Evolutionary conservation across 2,329 filamentous ascomycete genomes (phyloP).

Genomic region (Aspergillus ustus): DNA sequence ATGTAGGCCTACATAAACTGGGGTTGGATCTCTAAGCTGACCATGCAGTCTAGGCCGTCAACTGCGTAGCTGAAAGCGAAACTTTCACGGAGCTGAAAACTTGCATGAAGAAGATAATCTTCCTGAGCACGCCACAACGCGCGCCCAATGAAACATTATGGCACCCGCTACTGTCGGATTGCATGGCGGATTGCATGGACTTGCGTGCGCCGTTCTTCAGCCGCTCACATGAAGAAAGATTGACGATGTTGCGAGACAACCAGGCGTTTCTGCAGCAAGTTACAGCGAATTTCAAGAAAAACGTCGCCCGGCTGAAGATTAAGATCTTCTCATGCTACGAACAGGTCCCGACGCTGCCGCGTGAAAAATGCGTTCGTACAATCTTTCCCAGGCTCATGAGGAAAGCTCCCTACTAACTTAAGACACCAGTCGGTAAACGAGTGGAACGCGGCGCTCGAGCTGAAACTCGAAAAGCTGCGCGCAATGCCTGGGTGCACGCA

Average conservation of each 20-base stretch:
- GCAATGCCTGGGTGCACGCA: not conserved
- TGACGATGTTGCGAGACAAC: not conserved
- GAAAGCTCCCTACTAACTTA: not conserved
- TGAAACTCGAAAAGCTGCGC: not conserved
- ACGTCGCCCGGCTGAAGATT: not conserved
- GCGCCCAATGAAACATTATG: not conserved
- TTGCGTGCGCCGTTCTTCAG: not conserved
- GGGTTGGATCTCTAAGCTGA: not conserved
- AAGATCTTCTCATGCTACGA: slow-evolving; percentile 2
- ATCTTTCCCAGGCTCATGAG: not conserved
- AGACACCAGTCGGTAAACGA: not conserved
- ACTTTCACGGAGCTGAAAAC: not conserved
- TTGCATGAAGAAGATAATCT: not conserved
- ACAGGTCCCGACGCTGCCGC: not conserved
- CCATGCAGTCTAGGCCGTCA: not conserved
- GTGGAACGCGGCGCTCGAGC: not conserved
- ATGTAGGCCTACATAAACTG: not conserved
- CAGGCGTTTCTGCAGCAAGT: not conserved
- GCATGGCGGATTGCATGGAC: not conserved
- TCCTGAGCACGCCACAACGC: not conserved
- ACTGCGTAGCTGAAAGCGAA: no score
- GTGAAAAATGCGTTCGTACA: not conserved
- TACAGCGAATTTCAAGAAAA: not conserved
- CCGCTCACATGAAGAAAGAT: not conserved
- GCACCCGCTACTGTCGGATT: not conserved